These are phyloP conservation scores for Talaromyces sp. DNA, from an alignment of 2,329 filamentous ascomycete genomes.

Conservation along the genomic window DNA sequence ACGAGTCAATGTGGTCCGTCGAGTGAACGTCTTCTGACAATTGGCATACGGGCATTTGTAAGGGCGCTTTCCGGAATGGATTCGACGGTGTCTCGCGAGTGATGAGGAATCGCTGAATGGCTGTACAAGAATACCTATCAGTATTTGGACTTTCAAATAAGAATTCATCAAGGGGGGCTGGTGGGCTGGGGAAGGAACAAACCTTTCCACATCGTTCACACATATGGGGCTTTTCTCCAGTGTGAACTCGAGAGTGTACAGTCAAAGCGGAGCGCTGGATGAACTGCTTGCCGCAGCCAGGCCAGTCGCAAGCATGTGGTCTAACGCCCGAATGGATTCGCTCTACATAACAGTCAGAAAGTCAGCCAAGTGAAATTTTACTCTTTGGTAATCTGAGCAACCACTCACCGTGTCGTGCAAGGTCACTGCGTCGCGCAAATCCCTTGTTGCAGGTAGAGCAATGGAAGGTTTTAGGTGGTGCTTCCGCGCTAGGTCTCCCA, in stretches of 20 bases:
- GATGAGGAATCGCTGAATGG: slow-evolving; percentile 97
- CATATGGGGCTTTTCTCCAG: slow-evolving; percentile 97
- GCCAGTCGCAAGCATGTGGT: slow-evolving; percentile 89
- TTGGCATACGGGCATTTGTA: slow-evolving; percentile 98
- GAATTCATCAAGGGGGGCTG: neutral
- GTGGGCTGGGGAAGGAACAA: slow-evolving; percentile 33
- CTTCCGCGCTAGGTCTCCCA: slow-evolving; percentile 48
- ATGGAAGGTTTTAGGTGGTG: slow-evolving; percentile 74
- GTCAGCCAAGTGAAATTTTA: neutral
- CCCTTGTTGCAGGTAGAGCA: slow-evolving; percentile 89
- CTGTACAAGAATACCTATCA: slow-evolving; percentile 49
- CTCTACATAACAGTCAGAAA: slow-evolving; percentile 60
- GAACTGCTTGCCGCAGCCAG: slow-evolving; percentile 90
- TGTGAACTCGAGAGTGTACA: slow-evolving; percentile 93
- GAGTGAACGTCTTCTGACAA: slow-evolving; percentile 97
- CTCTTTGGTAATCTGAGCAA: neutral
- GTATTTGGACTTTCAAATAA: neutral
- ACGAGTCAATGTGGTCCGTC: slow-evolving; percentile 88
- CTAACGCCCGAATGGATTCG: slow-evolving; percentile 91
- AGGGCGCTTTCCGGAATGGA: slow-evolving; percentile 91
- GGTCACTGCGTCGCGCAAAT: slow-evolving; percentile 90
- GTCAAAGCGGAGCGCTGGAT: slow-evolving; percentile 96
- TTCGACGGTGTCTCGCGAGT: slow-evolving; percentile 86
- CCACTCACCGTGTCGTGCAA: slow-evolving; percentile 84
- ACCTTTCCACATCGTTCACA: slow-evolving; percentile 97